A percentile compares a stretch with the other conserved stretches of the same genome.
Evolutionary conservation across 495 filamentous ascomycete species (phyloP).

Genomic region (Acidomyces sp.): DNA sequence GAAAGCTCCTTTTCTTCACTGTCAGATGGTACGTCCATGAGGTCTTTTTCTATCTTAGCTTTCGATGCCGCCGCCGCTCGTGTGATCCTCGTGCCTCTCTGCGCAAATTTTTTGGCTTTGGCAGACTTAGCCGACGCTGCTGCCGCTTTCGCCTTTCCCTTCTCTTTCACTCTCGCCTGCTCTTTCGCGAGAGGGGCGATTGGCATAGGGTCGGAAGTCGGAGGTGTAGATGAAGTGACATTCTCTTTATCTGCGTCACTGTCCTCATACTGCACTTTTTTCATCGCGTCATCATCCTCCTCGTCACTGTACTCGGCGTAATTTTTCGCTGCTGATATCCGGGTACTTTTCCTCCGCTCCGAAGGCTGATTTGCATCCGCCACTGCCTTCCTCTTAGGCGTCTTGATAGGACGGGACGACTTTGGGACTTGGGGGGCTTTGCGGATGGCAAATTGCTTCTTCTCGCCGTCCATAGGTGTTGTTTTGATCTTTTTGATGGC

Average conservation of each 20-base stretch:
- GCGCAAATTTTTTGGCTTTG: not conserved
- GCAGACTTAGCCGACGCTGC: conserved; percentile 1
- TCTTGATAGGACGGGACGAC: conserved; percentile 32
- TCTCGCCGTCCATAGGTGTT: conserved; percentile 18
- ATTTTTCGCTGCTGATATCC: conserved; percentile 30
- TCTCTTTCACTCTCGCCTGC: not conserved
- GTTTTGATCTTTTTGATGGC: conserved; percentile 32
- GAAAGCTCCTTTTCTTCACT: conserved; percentile 16
- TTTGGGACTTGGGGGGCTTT: conserved; percentile 31
- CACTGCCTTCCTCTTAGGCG: conserved; percentile 33
- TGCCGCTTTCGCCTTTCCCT: conserved; percentile 5
- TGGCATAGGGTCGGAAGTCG: conserved; percentile 12
- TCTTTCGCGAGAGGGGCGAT: conserved; percentile 1
- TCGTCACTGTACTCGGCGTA: conserved; percentile 46
- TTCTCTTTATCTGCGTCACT: conserved; percentile 14
- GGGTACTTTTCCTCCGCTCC: conserved; percentile 32
- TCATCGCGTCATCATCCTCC: conserved; percentile 47
- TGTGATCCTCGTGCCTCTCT: conserved; percentile 2
- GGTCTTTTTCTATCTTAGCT: conserved; percentile 13
- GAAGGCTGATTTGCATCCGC: conserved; percentile 25
- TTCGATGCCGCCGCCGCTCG: conserved; percentile 4
- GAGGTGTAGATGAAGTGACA: conserved; percentile 8
- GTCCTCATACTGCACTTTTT: conserved; percentile 16
- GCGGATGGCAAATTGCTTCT: conserved; percentile 23
- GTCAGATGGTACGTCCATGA: conserved; percentile 15